Conservation (phyloP, 371 early-diverging fungal species). For the Mucor circinelloides region DNA sequence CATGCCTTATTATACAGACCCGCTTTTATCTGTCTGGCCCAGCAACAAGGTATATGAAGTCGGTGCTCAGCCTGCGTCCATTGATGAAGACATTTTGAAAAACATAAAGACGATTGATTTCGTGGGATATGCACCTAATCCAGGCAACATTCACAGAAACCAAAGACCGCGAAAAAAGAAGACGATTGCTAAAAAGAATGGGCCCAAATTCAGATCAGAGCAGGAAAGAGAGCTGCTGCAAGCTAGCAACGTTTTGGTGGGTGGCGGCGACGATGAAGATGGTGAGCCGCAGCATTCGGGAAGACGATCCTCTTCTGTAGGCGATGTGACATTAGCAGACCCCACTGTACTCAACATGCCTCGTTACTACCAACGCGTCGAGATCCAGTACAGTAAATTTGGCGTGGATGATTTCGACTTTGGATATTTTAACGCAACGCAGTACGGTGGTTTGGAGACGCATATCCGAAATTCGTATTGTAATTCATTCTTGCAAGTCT, state of each 20-base stretch:
- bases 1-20: slow-evolving; percentile 79
- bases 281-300: slow-evolving; percentile 27
- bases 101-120: slow-evolving; percentile 87
- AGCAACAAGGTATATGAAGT: slow-evolving; percentile 60
- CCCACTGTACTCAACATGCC: slow-evolving; percentile 58
- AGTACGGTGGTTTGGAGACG: slow-evolving; percentile 88
- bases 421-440: slow-evolving; percentile 87
- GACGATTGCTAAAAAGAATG: slow-evolving; percentile 44
- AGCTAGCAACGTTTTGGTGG: slow-evolving; percentile 38
- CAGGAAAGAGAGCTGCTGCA: slow-evolving; percentile 72
- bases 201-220: slow-evolving; percentile 87
- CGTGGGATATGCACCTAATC: slow-evolving; percentile 91
- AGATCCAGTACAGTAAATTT: slow-evolving; percentile 86
- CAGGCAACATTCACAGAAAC: slow-evolving; percentile 76
- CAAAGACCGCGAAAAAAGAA: slow-evolving; percentile 63
- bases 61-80: slow-evolving; percentile 67
- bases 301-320: slow-evolving; percentile 43
- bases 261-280: too few relatives aligned
- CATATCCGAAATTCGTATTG: slow-evolving; percentile 88
- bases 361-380: slow-evolving; percentile 73
- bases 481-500: slow-evolving; percentile 87
- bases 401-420: slow-evolving; percentile 98
- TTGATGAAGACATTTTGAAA: slow-evolving; percentile 74
- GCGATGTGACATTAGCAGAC: slow-evolving; percentile 31
- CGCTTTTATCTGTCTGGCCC: slow-evolving; percentile 78